Base-by-base conservation (phyloP, 2,329 filamentous ascomycete genomes). In the Ramichloridium luteum region DNA sequence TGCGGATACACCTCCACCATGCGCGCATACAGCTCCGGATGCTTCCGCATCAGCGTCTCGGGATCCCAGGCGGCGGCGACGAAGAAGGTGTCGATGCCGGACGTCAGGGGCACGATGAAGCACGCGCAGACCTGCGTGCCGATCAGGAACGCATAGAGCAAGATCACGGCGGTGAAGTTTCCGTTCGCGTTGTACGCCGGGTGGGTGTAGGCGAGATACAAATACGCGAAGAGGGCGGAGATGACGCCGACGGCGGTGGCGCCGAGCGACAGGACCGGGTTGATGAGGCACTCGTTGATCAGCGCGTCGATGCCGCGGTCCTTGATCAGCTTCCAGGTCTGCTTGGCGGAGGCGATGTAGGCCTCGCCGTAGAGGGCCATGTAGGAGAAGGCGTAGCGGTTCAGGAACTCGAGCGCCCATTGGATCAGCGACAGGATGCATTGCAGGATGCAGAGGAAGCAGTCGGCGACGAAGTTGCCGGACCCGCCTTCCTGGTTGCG, bases 291-390 rank as follows among this genome's bases (percentile, higher is more conserved):
- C 53, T 93, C 82, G 50, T 93, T 93, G 47, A 93, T 70, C 2
- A 96, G 70, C 0, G 83, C 85, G 47, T 94, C 86, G 38, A 94
- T 77, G 16, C 88, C 88, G 17, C 88, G 81, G 49, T 92, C 62
- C 28, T 48, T 47, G 36, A 51, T 49, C 39, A 51, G 38, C 16
- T 45, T 74, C 82, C 84, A 93, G 0, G 84, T 93, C 46, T 83
- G 82, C 59, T 92, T 93, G 20, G 86, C 85, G 0, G 85, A 81
- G 1, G 74, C 67, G 33, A 94, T 70, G 53, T 94, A 96, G 1
- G 80, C 62, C 56, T 92, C 92, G 12, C 88, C 88, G 52, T 94
- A 94, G 0, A 94, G 66, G 0, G 88, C 85, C 50, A 96, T 93
- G 52, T 94, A 84, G 16, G 77, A 85, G 58, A 51, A 54, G 6